phyloP scores from a whole-genome alignment of 306 rosid species.

The Malus sieversii region DNA sequence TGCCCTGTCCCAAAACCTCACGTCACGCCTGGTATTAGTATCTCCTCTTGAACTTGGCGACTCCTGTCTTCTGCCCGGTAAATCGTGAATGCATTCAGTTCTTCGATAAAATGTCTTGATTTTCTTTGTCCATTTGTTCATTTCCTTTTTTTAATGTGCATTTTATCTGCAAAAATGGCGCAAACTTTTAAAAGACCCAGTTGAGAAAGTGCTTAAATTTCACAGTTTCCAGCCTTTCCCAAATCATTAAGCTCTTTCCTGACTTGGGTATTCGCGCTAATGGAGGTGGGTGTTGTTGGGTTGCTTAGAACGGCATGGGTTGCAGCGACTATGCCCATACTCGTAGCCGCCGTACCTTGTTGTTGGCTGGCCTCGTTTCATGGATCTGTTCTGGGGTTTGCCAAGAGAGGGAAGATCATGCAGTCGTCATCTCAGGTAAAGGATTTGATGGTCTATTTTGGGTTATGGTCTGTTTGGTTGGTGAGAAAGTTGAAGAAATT shows the following conservation, averaged over 20 bases:
- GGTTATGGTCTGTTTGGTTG: not conserved
- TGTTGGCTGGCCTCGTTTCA: conserved; percentile 34
- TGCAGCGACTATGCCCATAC: conserved; percentile 50
- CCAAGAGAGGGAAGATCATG: conserved; percentile 67
- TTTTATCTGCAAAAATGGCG: not conserved
- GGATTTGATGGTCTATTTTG: not conserved
- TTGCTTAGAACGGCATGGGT: conserved; percentile 67
- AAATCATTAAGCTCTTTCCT: not conserved
- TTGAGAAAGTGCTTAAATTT: not conserved
- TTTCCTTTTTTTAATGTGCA: not conserved
- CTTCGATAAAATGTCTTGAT: not conserved
- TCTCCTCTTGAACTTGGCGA: not conserved
- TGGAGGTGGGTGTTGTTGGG: conserved; percentile 43
- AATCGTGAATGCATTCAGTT: not conserved
- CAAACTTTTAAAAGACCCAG: not conserved
- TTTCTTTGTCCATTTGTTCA: not conserved
- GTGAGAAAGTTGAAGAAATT: not conserved
- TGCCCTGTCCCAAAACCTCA: not conserved
- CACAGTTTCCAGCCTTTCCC: not conserved
- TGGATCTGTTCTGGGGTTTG: conserved; percentile 31
- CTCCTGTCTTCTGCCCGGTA: not conserved
- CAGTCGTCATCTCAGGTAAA: conserved; percentile 51
- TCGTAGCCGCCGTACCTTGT: conserved; percentile 54
- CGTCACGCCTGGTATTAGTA: not conserved
- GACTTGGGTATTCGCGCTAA: conserved; percentile 15